These are phyloP conservation scores for Globisporangium cylindrosporum DNA, from an alignment of 352 stramenopile genomes.

Conservation along the genomic window DNA sequence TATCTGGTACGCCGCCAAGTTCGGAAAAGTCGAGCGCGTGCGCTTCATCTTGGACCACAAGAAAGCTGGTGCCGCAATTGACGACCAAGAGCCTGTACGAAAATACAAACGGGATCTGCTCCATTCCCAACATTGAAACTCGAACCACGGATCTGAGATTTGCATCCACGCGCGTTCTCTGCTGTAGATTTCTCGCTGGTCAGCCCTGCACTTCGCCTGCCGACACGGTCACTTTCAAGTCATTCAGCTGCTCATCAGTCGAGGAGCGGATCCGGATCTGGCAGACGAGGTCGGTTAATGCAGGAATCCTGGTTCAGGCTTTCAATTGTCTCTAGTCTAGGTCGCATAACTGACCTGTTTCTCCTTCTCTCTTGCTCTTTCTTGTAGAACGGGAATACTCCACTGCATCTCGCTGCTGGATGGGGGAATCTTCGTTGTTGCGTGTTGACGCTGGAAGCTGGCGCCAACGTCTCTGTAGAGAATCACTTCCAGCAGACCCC, in stretches of 20 bases:
- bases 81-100: conserved; percentile 54
- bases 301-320: background rate
- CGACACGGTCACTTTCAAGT: conserved; percentile 47
- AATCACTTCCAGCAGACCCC: conserved; percentile 41
- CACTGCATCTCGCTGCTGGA: conserved; percentile 63
- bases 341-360: background rate
- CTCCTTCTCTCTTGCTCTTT: background rate
- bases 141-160: background rate
- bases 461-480: conserved; percentile 21
- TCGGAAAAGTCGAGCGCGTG: conserved; percentile 52
- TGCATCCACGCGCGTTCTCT: background rate
- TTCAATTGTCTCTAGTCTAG: background rate
- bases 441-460: conserved; percentile 55
- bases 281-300: conserved; percentile 34
- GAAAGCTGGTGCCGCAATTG: conserved; percentile 30
- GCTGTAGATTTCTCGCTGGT: conserved; percentile 49
- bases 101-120: background rate
- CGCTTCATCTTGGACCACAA: conserved; percentile 47
- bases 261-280: conserved; percentile 43
- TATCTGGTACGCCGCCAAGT: conserved; percentile 71
- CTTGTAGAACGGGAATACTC: conserved; percentile 59
- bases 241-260: conserved; percentile 45
- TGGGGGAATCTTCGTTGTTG: conserved; percentile 59
- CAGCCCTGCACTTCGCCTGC: conserved; percentile 57
- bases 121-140: background rate